Base-by-base conservation (phyloP, 2,329 filamentous ascomycete genomes). In the Basipetospora chlamydospora region DNA sequence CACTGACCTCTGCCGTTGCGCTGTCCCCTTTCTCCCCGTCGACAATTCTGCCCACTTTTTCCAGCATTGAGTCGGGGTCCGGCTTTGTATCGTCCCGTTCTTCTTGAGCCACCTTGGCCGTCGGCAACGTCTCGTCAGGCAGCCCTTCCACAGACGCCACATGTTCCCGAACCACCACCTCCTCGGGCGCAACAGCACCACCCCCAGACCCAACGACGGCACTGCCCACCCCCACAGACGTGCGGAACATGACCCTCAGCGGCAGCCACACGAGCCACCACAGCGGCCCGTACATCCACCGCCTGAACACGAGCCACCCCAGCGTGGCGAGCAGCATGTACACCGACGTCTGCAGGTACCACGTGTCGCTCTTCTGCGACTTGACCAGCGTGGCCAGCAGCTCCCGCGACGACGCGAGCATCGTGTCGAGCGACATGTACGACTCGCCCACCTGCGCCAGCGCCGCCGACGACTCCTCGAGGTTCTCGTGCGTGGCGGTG, bases 281-380 rank as follows among this genome's bases (percentile, higher is more conserved):
- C 39, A 84, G 57, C 2, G 90, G 90, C 0, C 90, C 88, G 60
- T 92, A 98, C 6, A 98, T 52, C 28, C 88, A 64, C 30, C 90
- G 66, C 20, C 90, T 67, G 50, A 92, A 95, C 6, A 94, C 52
- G 6, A 98, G 67, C 90, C 90, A 98, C 21, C 64, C 66, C 28
- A 87, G 75, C 1, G 86, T 95, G 5, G 61, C 71, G 16, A 80
- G 50, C 12, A 96, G 69, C 47, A 95, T 67, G 53, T 87, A 92
- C 45, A 96, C 77, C 2, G 87, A 76, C 26, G 83, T 92, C 58
- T 90, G 81, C 23, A 98, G 70, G 54, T 98, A 98, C 90, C 90
- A 98, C 3, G 87, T 95, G 53, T 98, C 90, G 45, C 80, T 90
- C 66, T 98, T 98, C 53, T 92, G 85, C 44, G 83, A 90, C 42